These are phyloP conservation scores for Saturnispora mendoncae DNA, from an alignment of 805 yeast species.

Conservation along the genomic window DNA sequence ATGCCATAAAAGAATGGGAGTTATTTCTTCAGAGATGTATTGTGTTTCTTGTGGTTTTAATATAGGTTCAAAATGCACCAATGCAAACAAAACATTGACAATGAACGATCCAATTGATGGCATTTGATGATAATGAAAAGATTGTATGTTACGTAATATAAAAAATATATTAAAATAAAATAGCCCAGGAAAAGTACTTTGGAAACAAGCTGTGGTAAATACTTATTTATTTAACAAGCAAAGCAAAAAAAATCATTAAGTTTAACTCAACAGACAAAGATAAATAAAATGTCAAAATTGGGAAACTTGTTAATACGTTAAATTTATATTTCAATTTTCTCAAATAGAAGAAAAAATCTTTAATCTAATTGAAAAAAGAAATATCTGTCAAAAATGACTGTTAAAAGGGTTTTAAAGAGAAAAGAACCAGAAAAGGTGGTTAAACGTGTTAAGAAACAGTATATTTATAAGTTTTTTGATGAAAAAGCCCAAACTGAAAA, in stretches of 20 bases:
- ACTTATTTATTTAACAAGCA: too few relatives aligned
- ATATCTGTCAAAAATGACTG: constrained; percentile 8
- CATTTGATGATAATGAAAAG: background rate
- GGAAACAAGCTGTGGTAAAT: too few relatives aligned
- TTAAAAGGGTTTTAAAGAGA: constrained; percentile 6
- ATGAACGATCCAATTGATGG: background rate
- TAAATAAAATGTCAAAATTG: too few relatives aligned
- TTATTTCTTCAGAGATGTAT: constrained; percentile 7
- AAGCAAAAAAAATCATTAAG: too few relatives aligned
- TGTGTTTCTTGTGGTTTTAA: too few relatives aligned
- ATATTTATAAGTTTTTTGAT: constrained; percentile 14
- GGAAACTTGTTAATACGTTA: too few relatives aligned
- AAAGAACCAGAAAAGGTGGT: background rate
- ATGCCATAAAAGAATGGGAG: constrained; percentile 65
- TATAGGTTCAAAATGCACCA: background rate
- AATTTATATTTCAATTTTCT: too few relatives aligned
- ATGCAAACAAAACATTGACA: background rate
- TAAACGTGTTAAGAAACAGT: constrained; percentile 2
- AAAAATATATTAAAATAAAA: too few relatives aligned
- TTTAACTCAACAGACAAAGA: too few relatives aligned
- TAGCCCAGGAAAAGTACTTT: too few relatives aligned
- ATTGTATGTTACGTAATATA: background rate
- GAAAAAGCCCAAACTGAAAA: constrained; percentile 14
- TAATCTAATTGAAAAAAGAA: too few relatives aligned
- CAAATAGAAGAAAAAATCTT: too few relatives aligned